These are phyloP conservation scores for Globisporangium lucens DNA, from an alignment of 352 stramenopile genomes.

Conservation along the genomic window DNA sequence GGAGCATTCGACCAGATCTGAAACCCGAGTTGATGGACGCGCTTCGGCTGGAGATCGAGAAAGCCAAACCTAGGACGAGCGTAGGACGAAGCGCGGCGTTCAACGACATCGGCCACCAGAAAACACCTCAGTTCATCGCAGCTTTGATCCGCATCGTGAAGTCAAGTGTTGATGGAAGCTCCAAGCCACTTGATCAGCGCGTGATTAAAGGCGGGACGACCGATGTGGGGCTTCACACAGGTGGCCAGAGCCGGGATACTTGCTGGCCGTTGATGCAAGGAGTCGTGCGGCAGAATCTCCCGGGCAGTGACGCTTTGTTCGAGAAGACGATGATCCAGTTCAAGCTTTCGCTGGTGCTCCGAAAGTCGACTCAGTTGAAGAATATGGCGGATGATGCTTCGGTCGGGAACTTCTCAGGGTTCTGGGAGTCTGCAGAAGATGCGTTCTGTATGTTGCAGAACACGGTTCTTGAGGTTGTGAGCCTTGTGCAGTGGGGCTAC, in stretches of 20 bases:
- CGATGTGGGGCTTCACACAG: constrained; percentile 52
- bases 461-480: not conserved
- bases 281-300: constrained; percentile 33
- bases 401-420: not conserved
- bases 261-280: constrained; percentile 52
- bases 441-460: constrained; percentile 21
- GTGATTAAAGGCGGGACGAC: constrained; percentile 34
- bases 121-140: constrained; percentile 54
- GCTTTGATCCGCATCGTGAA: constrained; percentile 20
- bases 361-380: not conserved
- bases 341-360: constrained; percentile 16
- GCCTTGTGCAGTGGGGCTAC: constrained; percentile 12
- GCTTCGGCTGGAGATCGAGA: constrained; percentile 18
- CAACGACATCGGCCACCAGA: constrained; percentile 26
- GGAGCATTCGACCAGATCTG: constrained; percentile 19
- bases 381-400: constrained; percentile 6
- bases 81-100: not conserved
- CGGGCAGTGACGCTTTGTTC: constrained; percentile 30
- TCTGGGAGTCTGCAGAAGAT: constrained; percentile 8
- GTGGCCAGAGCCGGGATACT: constrained; percentile 36
- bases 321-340: constrained; percentile 37
- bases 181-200: not conserved
- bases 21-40: constrained; percentile 16
- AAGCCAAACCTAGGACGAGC: not conserved
- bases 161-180: constrained; percentile 1